phyloP scores from a whole-genome alignment of 176 grass and related monocot genomes.

The Musa schizocarpa region DNA sequence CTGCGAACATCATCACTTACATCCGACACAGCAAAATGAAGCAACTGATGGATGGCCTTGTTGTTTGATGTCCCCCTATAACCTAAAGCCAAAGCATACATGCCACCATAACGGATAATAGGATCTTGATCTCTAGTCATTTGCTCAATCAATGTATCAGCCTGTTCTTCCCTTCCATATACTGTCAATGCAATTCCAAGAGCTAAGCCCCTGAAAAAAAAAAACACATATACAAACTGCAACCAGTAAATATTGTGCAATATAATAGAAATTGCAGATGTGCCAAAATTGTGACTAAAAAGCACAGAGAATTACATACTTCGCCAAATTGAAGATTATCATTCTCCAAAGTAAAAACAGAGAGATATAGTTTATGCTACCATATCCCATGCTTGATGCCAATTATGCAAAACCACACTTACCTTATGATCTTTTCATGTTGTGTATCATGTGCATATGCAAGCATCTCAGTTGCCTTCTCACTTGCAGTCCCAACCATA shows the following conservation, averaged over 20 bases:
- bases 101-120: conserved; percentile 96
- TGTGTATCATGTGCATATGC: conserved; percentile 96
- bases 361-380: not conserved
- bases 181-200: conserved; percentile 91
- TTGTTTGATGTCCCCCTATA: conserved; percentile 96
- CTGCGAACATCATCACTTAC: conserved; percentile 99
- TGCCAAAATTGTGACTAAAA: not conserved
- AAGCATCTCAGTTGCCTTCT: conserved; percentile 91
- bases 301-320: not conserved
- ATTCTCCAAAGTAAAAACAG: not conserved
- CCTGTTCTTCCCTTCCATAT: conserved; percentile 95
- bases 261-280: not conserved
- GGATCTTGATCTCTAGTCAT: conserved; percentile 99
- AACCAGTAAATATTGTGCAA: too few species aligned
- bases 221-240: not conserved
- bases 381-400: too few species aligned
- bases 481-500: conserved; percentile 89
- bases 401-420: conserved; percentile 3
- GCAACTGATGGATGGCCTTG: conserved; percentile 94
- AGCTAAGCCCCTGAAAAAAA: conserved; percentile 57
- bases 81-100: conserved; percentile 96
- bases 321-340: not conserved
- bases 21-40: conserved; percentile 97
- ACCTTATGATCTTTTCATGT: conserved; percentile 99
- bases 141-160: conserved; percentile 92